These are phyloP conservation scores for Sclerotiophoma versabilis DNA, from an alignment of 2,329 filamentous ascomycete genomes.

Conservation along the genomic window DNA sequence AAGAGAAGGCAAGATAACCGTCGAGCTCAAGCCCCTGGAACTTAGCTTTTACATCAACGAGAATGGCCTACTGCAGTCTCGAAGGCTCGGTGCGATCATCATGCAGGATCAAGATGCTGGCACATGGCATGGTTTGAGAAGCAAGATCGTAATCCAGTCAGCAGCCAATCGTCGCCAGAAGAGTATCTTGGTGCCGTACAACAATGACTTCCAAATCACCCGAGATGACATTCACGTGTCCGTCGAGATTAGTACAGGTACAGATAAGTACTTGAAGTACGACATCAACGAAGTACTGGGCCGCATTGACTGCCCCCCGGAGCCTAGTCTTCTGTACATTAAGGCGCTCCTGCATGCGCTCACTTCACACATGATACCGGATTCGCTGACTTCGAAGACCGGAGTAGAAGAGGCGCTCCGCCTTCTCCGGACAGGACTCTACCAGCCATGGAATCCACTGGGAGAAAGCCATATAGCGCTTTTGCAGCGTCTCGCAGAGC, in stretches of 20 bases:
- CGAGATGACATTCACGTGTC: conserved; percentile 52
- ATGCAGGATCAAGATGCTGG: conserved; percentile 66
- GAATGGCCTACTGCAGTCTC: conserved; percentile 54
- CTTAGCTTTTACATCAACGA: conserved; percentile 62
- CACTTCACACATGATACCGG: conserved; percentile 65
- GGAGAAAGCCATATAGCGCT: neutral
- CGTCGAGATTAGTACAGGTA: conserved; percentile 48
- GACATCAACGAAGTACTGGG: conserved; percentile 63
- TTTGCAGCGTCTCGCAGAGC: conserved; percentile 35
- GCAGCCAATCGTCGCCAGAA: conserved; percentile 42
- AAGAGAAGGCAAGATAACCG: conserved; percentile 35
- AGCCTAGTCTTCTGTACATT: conserved; percentile 61
- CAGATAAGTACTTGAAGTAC: conserved; percentile 57
- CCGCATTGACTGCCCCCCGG: conserved; percentile 64
- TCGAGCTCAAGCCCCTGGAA: conserved; percentile 62
- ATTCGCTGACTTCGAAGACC: conserved; percentile 64
- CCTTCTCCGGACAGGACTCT: conserved; percentile 58
- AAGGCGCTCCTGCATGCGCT: conserved; percentile 67
- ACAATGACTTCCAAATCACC: neutral
- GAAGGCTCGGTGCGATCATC: conserved; percentile 60
- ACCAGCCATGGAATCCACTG: conserved; percentile 50
- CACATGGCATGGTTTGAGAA: conserved; percentile 65
- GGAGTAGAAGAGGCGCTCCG: conserved; percentile 67
- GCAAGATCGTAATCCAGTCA: conserved; percentile 65
- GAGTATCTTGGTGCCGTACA: conserved; percentile 51